Evolutionary conservation across 2,329 filamentous ascomycete species (phyloP).

Genomic region (Colletotrichum ledebouriae): DNA sequence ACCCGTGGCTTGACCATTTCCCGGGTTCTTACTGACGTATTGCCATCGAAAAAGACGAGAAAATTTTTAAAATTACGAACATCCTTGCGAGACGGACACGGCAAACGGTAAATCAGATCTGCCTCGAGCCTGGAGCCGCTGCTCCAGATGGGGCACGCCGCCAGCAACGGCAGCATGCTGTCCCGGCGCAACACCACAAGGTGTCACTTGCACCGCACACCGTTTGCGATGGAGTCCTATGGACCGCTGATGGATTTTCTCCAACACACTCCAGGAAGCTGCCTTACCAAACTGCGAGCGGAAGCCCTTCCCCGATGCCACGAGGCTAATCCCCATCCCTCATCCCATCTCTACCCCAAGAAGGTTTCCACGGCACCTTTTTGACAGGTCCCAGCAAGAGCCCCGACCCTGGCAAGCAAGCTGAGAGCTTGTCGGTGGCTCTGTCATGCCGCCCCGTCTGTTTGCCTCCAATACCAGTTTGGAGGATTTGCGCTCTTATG

Average conservation of each 20-base stretch:
- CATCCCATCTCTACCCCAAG: slow-evolving; percentile 35
- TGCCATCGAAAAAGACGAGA: slow-evolving; percentile 37
- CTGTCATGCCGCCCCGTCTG: too few relatives aligned
- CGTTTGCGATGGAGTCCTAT: slow-evolving; percentile 6
- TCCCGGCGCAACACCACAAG: not conserved
- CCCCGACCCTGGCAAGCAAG: slow-evolving; percentile 24
- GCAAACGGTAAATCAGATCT: too few relatives aligned
- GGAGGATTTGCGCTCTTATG: not conserved
- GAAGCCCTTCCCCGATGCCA: slow-evolving; percentile 43
- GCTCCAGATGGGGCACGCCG: too few relatives aligned
- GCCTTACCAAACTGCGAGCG: slow-evolving; percentile 22
- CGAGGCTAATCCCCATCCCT: slow-evolving; percentile 33
- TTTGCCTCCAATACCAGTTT: not conserved
- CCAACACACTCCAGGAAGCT: not conserved
- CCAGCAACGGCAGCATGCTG: not conserved
- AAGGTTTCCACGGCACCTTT: slow-evolving; percentile 27
- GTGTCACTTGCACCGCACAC: not conserved
- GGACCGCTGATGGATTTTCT: not conserved
- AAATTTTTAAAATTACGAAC: slow-evolving; percentile 38
- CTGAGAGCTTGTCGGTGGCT: slow-evolving; percentile 9
- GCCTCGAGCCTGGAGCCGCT: too few relatives aligned
- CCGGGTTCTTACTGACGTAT: slow-evolving; percentile 20
- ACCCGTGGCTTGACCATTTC: slow-evolving; percentile 30
- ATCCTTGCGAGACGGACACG: slow-evolving; percentile 1
- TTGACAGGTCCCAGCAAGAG: slow-evolving; percentile 25